A percentile compares a stretch with the other conserved stretches of the same genome.
phyloP scores from a whole-genome alignment of 2,329 filamentous ascomycete species.

The Xylaria sp. region DNA sequence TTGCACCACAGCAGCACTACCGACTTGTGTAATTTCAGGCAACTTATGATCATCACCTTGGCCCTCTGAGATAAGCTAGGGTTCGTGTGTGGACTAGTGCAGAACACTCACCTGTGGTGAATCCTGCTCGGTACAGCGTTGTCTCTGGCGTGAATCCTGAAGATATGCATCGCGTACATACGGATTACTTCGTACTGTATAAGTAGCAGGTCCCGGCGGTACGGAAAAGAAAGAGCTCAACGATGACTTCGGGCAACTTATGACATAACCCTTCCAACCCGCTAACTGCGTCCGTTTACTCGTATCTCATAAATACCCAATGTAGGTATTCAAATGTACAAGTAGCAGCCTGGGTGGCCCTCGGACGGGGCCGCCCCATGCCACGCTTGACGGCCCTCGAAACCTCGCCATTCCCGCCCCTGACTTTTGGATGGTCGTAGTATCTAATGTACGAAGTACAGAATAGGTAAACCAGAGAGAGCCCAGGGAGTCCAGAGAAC shows the following conservation, averaged over 20 bases:
- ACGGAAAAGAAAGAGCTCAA: no score
- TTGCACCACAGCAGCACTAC: background rate
- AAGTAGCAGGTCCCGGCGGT: no score
- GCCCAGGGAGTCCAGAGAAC: background rate
- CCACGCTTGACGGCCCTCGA: constrained; percentile 1
- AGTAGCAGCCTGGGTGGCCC: background rate
- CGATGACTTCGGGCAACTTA: background rate
- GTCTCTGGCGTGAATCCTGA: background rate
- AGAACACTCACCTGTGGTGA: background rate
- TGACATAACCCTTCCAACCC: background rate
- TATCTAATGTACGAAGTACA: background rate
- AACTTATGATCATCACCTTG: background rate
- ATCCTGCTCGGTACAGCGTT: background rate
- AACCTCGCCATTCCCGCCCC: background rate
- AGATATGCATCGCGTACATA: no score
- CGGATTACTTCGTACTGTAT: no score
- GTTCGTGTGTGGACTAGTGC: background rate
- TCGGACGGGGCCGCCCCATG: background rate
- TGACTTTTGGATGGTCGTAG: background rate
- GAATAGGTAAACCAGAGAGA: background rate
- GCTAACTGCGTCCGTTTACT: background rate
- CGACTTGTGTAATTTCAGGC: background rate
- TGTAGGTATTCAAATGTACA: background rate
- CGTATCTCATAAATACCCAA: background rate
- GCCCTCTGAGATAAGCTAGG: background rate